Percentiles rank a stretch among this genome's conserved stretches.
Evolutionary conservation across 345 rosid species (phyloP).

Genomic region (Raphanus raphanistrum): DNA sequence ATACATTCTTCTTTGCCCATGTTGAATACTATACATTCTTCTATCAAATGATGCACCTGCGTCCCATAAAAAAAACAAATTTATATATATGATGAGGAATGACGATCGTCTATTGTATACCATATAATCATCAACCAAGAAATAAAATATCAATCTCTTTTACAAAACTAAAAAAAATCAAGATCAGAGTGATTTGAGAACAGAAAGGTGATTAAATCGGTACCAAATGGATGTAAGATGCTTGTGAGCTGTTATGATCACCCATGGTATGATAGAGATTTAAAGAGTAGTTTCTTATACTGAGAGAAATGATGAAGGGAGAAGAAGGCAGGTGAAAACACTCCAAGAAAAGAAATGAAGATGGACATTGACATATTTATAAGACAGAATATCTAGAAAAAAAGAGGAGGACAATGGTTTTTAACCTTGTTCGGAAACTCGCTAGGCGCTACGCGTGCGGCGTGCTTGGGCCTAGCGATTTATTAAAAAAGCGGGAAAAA

Average conservation of each 20-base stretch:
- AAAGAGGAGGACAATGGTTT: neutral
- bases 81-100: neutral
- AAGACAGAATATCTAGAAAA: neutral
- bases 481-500: no score
- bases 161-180: neutral
- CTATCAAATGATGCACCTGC: slow-evolving; percentile 93
- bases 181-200: slow-evolving; percentile 1
- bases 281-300: neutral
- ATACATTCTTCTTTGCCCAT: slow-evolving; percentile 92
- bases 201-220: neutral
- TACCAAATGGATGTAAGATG: slow-evolving; percentile 72
- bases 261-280: slow-evolving; percentile 38
- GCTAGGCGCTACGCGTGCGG: no score
- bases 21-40: slow-evolving; percentile 82
- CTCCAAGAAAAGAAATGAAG: neutral
- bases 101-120: neutral
- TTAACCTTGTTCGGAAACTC: neutral
- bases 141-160: neutral
- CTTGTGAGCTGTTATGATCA: slow-evolving; percentile 46
- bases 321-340: slow-evolving; percentile 19
- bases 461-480: no score
- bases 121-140: neutral
- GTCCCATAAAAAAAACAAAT: neutral
- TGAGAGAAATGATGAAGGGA: slow-evolving; percentile 18
- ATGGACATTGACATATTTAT: slow-evolving; percentile 10